Base-by-base conservation (phyloP, 371 early-diverging fungal species). In the Cladochytrium tenue region DNA sequence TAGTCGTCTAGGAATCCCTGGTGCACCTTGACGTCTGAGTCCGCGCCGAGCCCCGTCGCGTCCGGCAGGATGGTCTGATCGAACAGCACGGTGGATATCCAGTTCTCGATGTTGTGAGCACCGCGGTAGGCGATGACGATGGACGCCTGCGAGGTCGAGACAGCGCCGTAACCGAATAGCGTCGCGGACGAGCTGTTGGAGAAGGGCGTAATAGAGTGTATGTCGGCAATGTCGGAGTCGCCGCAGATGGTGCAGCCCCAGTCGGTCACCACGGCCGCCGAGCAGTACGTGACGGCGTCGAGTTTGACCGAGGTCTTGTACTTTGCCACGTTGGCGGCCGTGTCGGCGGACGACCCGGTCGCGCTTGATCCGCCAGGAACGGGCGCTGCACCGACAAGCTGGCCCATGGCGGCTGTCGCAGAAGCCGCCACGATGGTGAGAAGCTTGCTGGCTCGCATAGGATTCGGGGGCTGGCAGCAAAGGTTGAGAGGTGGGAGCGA, bases 61-160 rank as follows among this genome's bases (percentile, higher is more conserved):
- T 63, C 63, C n/a, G n/a, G n/a, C n/a, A n/a, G n/a, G n/a, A n/a
- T n/a, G 56, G 56, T 36, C 35, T 63, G 35, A 10, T 55, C 26
- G 63, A 63, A 57, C 28, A 27, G 56, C 25, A 52, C 17, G 28
- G 56, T 58, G 7, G 34, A 25, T 50, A 64, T 23, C 64, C 64
- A 64, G 64, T 64, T 64, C 20, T 31, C 30, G 32, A 64, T 56
- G 64, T 64, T 58, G 25, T 36, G 26, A 15, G 64, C 56, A 20
- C 64, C 64, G n/a, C 64, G 64, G 64, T 50, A 64, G 3, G 58
- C 3, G 51, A 58, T 58, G 51, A 64, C 51, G 56, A 64, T 64
- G 58, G 64, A 57, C 17, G 31, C 26, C 10, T 32, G 53, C 25
- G 25, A 28, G 43, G 56, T 58, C 30, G 25, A 57, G 25, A 51